Evolutionary conservation across 805 yeast species (phyloP).

Genomic region (Nakazawaea anatomiae): DNA sequence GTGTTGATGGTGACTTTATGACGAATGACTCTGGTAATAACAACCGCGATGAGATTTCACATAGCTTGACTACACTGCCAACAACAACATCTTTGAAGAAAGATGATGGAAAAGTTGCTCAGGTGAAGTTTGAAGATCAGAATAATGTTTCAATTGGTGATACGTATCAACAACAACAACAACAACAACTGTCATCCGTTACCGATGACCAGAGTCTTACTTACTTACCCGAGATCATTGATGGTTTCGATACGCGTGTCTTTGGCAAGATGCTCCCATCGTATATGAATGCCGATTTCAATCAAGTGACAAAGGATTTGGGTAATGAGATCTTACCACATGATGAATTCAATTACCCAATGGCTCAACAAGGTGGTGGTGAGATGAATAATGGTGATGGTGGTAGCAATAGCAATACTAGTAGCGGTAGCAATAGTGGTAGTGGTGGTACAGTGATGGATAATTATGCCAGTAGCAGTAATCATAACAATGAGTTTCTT

Average conservation of each 20-base stretch:
- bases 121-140: no score
- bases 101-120: no score
- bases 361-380: conserved; percentile 14
- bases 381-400: no score
- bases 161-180: conserved; percentile 15
- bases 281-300: conserved; percentile 45
- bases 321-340: neutral
- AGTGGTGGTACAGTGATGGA: neutral
- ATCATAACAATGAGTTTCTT: neutral
- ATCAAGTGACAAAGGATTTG: conserved; percentile 1
- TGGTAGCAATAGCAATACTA: no score
- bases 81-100: no score
- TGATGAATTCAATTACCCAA: conserved; percentile 2
- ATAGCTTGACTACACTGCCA: no score
- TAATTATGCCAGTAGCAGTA: conserved; percentile 18
- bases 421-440: no score
- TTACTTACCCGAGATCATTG: conserved; percentile 80
- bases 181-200: conserved; percentile 10
- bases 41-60: no score
- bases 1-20: no score
- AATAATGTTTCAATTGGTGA: no score
- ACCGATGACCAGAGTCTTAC: conserved; percentile 14
- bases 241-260: conserved; percentile 75
- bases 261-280: conserved; percentile 85
- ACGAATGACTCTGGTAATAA: no score